phyloP scores from a whole-genome alignment of 768 basidiomycete genomes.

The Coprinopsis sp. region DNA sequence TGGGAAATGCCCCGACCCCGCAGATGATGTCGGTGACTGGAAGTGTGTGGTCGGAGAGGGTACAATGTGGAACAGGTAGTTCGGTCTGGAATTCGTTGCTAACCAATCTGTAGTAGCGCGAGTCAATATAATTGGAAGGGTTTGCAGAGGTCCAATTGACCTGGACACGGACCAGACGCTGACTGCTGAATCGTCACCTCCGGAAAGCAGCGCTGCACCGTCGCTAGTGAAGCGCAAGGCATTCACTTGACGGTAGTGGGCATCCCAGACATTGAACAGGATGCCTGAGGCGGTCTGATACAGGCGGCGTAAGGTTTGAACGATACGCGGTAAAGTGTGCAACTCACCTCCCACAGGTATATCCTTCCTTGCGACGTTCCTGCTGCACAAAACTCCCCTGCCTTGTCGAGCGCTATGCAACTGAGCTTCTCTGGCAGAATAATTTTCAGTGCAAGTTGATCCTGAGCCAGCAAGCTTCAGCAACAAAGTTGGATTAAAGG shows the following conservation, averaged over 20 bases:
- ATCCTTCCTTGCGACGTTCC: constrained; percentile 87
- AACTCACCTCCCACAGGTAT: constrained; percentile 92
- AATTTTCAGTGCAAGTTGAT: constrained; percentile 83
- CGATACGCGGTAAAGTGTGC: background rate
- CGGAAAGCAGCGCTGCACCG: constrained; percentile 74
- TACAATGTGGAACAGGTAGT: constrained; percentile 70
- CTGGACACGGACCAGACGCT: constrained; percentile 87
- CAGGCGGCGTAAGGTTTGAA: constrained; percentile 7
- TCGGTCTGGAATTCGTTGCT: constrained; percentile 74
- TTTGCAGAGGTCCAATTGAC: constrained; percentile 42
- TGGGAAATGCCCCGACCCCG: constrained; percentile 76
- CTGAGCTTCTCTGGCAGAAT: constrained; percentile 87
- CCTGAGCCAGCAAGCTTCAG: constrained; percentile 42
- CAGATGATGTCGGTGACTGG: constrained; percentile 79
- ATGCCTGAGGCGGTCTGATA: constrained; percentile 86
- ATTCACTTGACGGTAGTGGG: constrained; percentile 88
- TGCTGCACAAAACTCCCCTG: constrained; percentile 77
- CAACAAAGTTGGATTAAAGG: background rate
- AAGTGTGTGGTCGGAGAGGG: constrained; percentile 87
- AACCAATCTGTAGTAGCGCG: constrained; percentile 50
- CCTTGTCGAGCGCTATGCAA: constrained; percentile 70
- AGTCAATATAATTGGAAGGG: constrained; percentile 8
- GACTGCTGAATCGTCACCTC: constrained; percentile 86
- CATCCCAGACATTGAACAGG: constrained; percentile 87
- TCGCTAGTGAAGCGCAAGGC: constrained; percentile 82